Evolutionary conservation across 139 green algal species (phyloP).

Genomic region (Haematococcus sp.): DNA sequence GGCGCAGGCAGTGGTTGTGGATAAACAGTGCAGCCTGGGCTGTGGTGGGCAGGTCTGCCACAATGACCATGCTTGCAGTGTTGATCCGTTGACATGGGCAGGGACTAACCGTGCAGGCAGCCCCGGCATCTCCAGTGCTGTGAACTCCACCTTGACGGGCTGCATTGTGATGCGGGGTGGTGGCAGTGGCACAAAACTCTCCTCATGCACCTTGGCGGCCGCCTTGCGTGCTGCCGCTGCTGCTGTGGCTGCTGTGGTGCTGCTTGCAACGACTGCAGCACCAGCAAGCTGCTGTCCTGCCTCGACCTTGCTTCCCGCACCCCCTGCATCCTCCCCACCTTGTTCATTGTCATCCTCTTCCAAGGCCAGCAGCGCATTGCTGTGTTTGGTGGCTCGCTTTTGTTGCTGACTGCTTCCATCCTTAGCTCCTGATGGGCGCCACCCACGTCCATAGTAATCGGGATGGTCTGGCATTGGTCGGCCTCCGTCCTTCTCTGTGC

Average conservation of each 20-base stretch:
- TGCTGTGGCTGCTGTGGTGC: not conserved
- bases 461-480: constrained; percentile 43
- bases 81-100: not conserved
- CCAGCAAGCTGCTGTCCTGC: too few relatives aligned
- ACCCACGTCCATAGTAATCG: constrained; percentile 53
- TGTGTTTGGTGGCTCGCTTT: too few relatives aligned
- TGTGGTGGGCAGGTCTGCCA: not conserved
- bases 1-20: not conserved
- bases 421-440: not conserved
- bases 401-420: not conserved
- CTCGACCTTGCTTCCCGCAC: too few relatives aligned
- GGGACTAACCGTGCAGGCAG: constrained; percentile 44
- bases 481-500: constrained; percentile 1
- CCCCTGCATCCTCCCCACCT: not conserved
- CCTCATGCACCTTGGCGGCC: not conserved
- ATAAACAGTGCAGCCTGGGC: not conserved
- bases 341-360: constrained; percentile 3
- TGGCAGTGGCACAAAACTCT: constrained; percentile 39
- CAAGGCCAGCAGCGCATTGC: not conserved
- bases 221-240: constrained; percentile 1
- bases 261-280: too few relatives aligned
- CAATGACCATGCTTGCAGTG: not conserved
- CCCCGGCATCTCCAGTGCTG: constrained; percentile 54
- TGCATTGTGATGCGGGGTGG: constrained; percentile 36
- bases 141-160: constrained; percentile 56